Evolutionary conservation across 2,329 filamentous ascomycete species (phyloP), one percentile per base, ranked within the genome.

Genomic region (Xylaria sp.): DNA sequence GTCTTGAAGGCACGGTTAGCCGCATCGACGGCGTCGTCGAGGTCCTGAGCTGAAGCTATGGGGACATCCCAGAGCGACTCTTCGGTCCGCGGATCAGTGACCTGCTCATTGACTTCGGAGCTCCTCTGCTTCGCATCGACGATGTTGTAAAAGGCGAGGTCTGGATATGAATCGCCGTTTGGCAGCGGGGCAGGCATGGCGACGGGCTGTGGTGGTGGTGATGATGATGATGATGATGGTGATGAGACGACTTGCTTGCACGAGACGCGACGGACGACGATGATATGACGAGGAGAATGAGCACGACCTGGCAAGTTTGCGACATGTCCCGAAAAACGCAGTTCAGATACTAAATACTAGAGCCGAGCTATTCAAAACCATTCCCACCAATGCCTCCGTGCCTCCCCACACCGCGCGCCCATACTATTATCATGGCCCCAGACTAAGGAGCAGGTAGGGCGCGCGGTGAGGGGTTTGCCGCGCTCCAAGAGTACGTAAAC

Each of bases 11-110:
- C 83, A 25, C 72, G 72, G 46, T 77, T 75, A 4, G 80, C 82
- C 0, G 79, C 78, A 3, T 70, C 65, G 9, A 85, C 80, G 25
- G 83, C 76, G 58, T 76, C 76, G 61, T 73, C 69, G 38, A 81
- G 77, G 63, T 71, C 72, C 68, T 79, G 73, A 6, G 77, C 72
- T 3, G 77, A 75, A 44, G 73, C 76, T 74, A 84, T 53, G 6
- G 83, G 83, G 11, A 78, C 79, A 5, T 80, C 75, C 73, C 78
- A 80, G 47, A 81, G 75, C 10, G 70, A 67, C 49, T 80, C 73
- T 55, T 78, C 78, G 21, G 77, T 82, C 49, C 80, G 76, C 7
- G 81, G 81, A 66, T 83, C 78, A 60, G 76, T 73, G 21, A 78
- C 77, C 27, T 76, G 72, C 63, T 78, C 73, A 1, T 69, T 71